Evolutionary conservation across 164 flowering plant genomes (phyloP), one percentile per base, ranked within the genome.

Genomic region (Liriodendron chinense): DNA sequence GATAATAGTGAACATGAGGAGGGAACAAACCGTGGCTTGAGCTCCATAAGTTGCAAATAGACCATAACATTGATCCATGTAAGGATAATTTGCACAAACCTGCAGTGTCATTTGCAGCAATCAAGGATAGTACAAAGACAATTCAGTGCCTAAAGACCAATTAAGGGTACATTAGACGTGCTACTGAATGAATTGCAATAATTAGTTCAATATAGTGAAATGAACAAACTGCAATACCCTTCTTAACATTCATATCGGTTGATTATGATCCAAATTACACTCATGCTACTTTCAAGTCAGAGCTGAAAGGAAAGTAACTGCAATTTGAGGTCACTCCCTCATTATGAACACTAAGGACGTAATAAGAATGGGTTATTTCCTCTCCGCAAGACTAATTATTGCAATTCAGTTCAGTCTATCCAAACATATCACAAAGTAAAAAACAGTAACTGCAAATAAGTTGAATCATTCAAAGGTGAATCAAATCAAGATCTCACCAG

Each of bases 1-100:
- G 24, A 18, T 26, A 77, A 13, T 56, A 47, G 18, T 7, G 26
- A 21, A 22, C 21, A 16, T 16, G 28, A 74, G 49, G 28, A 74
- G 49, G 56, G 53, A 72, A 84, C 85, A 8, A 28, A 92, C 97
- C 84, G 82, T 74, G 64, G 84, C 47, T 73, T 83, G 94, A 82
- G 92, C 82, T 67, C 88, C 93, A 80, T 81, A 87, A 74, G 92
- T 71, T 71, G 96, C 82, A 76, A 85, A 81, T 10, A 86, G 76
- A 59, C 94, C 89, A 85, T 82, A 89, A 65, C 73, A 84, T 65
- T 88, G 93, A 76, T 88, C 92, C 26, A 64, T 78, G 72, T 79
- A 83, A 68, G 92, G 91, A 83, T 84, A 87, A 72, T 85, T 89
- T 61, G 87, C 75, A 81, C 75, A 82, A 48, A 85, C 81, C 94